Evolutionary conservation across 331 rosid genomes (phyloP).

Genomic region (Quercus tomentella): DNA sequence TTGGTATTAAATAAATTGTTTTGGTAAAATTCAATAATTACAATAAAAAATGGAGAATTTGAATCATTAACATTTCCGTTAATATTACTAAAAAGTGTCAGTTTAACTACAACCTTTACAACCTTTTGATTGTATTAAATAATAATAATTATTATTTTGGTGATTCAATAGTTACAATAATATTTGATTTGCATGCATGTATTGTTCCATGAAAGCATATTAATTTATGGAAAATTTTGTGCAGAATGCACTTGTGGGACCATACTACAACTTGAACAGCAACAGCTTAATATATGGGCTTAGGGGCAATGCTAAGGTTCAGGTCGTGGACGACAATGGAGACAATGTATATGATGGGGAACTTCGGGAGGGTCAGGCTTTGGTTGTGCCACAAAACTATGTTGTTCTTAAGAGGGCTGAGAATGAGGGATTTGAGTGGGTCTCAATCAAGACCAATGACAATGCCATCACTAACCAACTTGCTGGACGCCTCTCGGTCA

Average conservation of each 20-base stretch:
- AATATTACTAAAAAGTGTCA: accelerated
- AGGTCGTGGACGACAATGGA: constrained; percentile 48
- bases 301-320: constrained; percentile 52
- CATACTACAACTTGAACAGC: constrained; percentile 57
- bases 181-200: no score
- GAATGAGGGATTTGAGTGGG: constrained; percentile 44
- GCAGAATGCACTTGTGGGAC: constrained; percentile 52
- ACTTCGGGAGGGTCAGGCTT: constrained; percentile 34
- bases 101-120: no score
- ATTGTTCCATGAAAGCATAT: no score
- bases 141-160: no score
- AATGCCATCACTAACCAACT: constrained; percentile 30
- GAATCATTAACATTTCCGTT: accelerated
- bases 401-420: constrained; percentile 34
- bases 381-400: constrained; percentile 61
- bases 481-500: constrained; percentile 35
- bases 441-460: constrained; percentile 61
- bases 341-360: constrained; percentile 34
- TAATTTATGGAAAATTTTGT: background rate
- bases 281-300: constrained; percentile 41
- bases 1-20: no score
- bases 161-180: no score
- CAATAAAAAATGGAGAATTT: accelerated
- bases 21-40: no score
- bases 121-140: no score